Base-by-base conservation (phyloP, 2,329 filamentous ascomycete genomes). In the Colletotrichum spinosum region DNA sequence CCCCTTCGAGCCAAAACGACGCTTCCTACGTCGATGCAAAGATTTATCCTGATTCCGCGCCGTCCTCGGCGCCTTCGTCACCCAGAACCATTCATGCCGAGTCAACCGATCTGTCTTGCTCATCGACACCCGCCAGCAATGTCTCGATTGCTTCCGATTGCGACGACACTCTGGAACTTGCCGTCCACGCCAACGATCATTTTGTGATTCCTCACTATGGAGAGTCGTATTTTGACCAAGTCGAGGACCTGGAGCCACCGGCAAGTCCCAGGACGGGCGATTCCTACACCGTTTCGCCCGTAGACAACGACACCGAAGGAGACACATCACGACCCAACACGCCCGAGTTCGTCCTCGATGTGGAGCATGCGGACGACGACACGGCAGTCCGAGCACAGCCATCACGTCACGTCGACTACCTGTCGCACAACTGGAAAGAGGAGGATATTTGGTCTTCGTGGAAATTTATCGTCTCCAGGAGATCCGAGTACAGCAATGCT, bases 391-490 rank as follows among this genome's bases (percentile, higher is more conserved):
- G 89, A 68, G 84, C 84, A 39, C 88, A 91, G 72, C 93, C 93
- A 2, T 94, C 94, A 50, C 86, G 93, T 69, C 93, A 97, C 78
- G 94, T 97, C n/a, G 94, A 97, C 79, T 97, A 97, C 75, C 86
- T 97, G 51, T 97, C 94, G 15, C 92, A 98, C 74, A 89, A 95
- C 67, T 97, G 95, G 93, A 89, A 87, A 68, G 94, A 97, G 78
- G 94, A 98, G 77, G 95, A 99, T 78, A 97, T 98, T 34, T 98
- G 94, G 94, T 91, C 92, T 6, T 97, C 95, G 2, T 98, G 96
- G 96, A 90, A 94, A 74, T 96, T 97, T 75, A 93, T 98, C 71
- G 89, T 94, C 13, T 90, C 92, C 35, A 92, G 93, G 72, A 86
- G 91, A 71, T 89, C 88, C 65, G 87, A 92, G 57, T 97, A 97